Conservation (phyloP, 108 stramenopile species). For the Chaetoceros muelleri region DNA sequence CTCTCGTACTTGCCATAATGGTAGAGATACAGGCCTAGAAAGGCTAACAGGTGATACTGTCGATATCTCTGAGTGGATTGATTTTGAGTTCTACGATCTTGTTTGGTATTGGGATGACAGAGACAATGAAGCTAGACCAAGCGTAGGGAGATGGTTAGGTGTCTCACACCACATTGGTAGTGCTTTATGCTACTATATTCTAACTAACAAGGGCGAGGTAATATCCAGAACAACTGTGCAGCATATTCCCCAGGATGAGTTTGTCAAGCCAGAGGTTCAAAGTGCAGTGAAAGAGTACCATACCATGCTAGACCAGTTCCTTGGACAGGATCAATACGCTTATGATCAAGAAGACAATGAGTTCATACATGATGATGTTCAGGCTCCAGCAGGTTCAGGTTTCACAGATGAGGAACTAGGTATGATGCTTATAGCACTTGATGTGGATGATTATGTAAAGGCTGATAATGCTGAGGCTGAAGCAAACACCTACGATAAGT, state of each 20-base stretch:
- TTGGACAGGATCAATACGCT: no score
- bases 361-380: no score
- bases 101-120: constrained; percentile 27
- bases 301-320: background rate
- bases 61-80: constrained; percentile 27
- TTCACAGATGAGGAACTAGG: no score
- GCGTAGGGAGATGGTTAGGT: constrained; percentile 14
- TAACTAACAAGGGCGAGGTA: constrained; percentile 11
- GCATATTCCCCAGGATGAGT: constrained; percentile 15
- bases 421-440: no score
- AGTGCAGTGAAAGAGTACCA: background rate
- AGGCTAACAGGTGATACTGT: constrained; percentile 18
- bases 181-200: constrained; percentile 31
- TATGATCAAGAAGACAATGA: no score
- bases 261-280: background rate
- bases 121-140: constrained; percentile 20
- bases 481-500: constrained; percentile 20
- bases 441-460: no score
- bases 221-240: constrained; percentile 16
- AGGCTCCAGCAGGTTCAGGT: background rate
- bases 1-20: constrained; percentile 1
- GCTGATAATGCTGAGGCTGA: no score
- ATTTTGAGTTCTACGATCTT: constrained; percentile 29
- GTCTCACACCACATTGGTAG: no score
- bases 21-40: no score